A percentile compares a stretch with the other conserved stretches of the same genome.
These are phyloP conservation scores for Taiwanofungus camphoratus DNA, from an alignment of 1,284 basidiomycete genomes.

Conservation along the genomic window DNA sequence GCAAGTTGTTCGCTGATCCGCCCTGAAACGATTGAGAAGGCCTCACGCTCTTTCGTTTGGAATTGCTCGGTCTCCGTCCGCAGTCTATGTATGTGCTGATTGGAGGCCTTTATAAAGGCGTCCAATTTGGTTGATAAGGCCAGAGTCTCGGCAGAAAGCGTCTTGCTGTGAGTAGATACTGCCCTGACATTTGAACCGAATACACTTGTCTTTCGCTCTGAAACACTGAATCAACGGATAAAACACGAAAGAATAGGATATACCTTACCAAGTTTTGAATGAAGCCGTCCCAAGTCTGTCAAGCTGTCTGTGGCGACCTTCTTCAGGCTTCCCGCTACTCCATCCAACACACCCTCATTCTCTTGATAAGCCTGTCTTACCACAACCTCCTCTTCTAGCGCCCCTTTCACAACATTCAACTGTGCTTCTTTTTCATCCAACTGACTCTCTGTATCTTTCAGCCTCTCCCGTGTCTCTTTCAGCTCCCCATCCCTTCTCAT, in stretches of 20 bases:
- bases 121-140: constrained; percentile 54
- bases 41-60: constrained; percentile 50
- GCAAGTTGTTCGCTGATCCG: constrained; percentile 59
- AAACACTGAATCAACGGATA: too few species aligned
- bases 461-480: constrained; percentile 52
- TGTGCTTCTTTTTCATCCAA: constrained; percentile 51
- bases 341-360: constrained; percentile 69
- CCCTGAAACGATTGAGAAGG: constrained; percentile 45
- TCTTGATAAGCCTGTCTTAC: constrained; percentile 73
- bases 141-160: constrained; percentile 46
- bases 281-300: constrained; percentile 68
- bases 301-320: constrained; percentile 64
- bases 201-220: constrained; percentile 73
- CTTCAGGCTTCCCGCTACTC: constrained; percentile 67
- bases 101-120: constrained; percentile 56
- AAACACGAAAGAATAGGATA: too few species aligned
- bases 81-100: constrained; percentile 48
- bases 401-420: constrained; percentile 46
- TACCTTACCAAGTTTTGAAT: constrained; percentile 76
- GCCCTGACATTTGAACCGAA: constrained; percentile 63
- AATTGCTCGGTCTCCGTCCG: constrained; percentile 52
- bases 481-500: constrained; percentile 74
- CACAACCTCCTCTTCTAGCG: constrained; percentile 72
- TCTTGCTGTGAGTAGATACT: constrained; percentile 58
- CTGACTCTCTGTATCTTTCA: constrained; percentile 50